Base-by-base conservation (phyloP, 129 eudicot genomes). In the Artemisia argyi region DNA sequence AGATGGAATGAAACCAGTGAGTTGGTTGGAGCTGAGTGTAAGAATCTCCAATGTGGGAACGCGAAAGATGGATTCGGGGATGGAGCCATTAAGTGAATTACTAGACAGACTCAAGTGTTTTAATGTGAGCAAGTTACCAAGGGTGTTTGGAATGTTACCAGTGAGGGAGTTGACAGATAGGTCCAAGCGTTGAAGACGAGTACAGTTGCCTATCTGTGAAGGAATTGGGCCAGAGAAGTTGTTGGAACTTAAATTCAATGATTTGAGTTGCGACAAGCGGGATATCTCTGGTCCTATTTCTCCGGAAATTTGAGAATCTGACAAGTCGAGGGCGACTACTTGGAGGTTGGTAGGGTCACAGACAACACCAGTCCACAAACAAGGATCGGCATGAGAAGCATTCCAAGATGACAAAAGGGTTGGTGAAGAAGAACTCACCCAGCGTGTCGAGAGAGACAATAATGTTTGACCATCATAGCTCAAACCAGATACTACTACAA, bases 361-460 rank as follows among this genome's bases (percentile, higher is more conserved):
- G 7, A 66, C n/a, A 20, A 92, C 88, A 17, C 98, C 98, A 48
- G 60, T 61, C 98, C 96, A 92, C 10, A 82, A 89, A 78, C 98
- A 92, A 63, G 95, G 96, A 9, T 82, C 71, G 17, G 84, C 26
- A 59, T 84, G 65, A 50, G 95, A 85, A 30, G 78, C 75, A 71
- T 85, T 92, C 98, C 98, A 92, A 82, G 82, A 74, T 18, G 73
- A 32, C 22, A 60, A 50, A 4, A 85, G 71, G 62, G 87, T 69
- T 60, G 83, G 55, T 51, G 96, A 87, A 55, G 77, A 57, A 39
- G 48, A 58, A 20, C 58, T 24, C 46, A 35, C 55, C 97, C 97
- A 92, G 68, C 78, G 84, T n/a, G 76, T 73, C 52, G 74, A 58
- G 17, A 92, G 88, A 14, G 98, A 77, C 53, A 83, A 56, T 39